These are phyloP conservation scores for Thielaviopsis punctulata DNA, from an alignment of 2,329 filamentous ascomycete genomes.

Conservation along the genomic window DNA sequence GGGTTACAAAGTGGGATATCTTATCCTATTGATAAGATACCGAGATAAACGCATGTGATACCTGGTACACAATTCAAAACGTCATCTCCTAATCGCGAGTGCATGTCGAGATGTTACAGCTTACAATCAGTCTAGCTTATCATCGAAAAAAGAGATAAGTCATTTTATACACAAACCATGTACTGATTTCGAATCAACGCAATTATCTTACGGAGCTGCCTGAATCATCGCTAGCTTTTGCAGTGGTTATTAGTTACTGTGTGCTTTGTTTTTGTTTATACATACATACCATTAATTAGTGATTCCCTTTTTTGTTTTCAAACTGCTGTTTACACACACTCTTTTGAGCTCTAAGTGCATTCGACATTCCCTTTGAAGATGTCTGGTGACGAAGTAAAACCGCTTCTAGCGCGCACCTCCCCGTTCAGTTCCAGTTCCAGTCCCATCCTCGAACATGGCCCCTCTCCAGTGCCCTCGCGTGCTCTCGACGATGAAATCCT, in stretches of 20 bases:
- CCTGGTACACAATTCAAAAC: too few relatives aligned
- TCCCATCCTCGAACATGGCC: neutral
- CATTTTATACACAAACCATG: neutral
- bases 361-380: neutral
- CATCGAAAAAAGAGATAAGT: neutral
- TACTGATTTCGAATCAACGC: neutral
- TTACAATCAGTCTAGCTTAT: neutral
- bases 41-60: neutral
- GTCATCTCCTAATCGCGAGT: neutral
- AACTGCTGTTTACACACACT: neutral
- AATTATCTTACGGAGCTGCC: neutral
- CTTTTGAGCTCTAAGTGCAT: neutral
- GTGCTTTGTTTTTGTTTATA: neutral
- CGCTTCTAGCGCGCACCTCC: neutral
- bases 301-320: too few relatives aligned
- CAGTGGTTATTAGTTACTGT: neutral
- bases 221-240: neutral
- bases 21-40: neutral
- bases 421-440: neutral
- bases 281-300: neutral
- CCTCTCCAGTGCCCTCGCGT: neutral
- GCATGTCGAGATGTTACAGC: neutral
- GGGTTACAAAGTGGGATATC: neutral
- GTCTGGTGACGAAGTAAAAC: neutral
- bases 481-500: conserved; percentile 38